Percentiles rank a stretch among this genome's conserved stretches.
Conservation (phyloP, 768 basidiomycete species). For the Gelatoporia subvermispora region DNA sequence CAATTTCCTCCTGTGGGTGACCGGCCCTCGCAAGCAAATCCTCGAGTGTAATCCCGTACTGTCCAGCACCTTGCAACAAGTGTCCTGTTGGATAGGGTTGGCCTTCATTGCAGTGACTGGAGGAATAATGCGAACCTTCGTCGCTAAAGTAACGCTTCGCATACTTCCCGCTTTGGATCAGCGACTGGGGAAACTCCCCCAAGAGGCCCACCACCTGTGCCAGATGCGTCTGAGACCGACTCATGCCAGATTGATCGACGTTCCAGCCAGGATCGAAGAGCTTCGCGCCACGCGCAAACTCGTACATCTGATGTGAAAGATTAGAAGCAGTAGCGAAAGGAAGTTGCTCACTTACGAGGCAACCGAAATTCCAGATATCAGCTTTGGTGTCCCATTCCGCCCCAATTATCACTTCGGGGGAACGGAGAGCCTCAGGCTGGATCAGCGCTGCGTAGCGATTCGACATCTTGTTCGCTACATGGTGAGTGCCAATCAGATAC, state of each 20-base stretch:
- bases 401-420: conserved; percentile 2
- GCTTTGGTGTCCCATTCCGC: conserved; percentile 1
- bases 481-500: not conserved
- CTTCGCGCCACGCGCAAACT: not conserved
- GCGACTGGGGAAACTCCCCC: not conserved
- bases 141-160: not conserved
- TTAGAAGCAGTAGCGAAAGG: not conserved
- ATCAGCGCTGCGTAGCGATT: not conserved
- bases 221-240: not conserved
- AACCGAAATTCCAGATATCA: conserved; percentile 6
- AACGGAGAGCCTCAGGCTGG: conserved; percentile 2
- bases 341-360: not conserved
- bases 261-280: conserved; percentile 1
- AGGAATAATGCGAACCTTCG: not conserved
- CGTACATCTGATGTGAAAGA: not conserved
- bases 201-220: not conserved
- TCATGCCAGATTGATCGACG: not conserved
- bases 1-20: not conserved
- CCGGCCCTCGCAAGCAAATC: not conserved
- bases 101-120: too few relatives aligned
- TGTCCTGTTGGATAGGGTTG: too few relatives aligned
- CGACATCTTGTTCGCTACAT: not conserved
- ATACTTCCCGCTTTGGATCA: not conserved
- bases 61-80: not conserved
- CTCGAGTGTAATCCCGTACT: not conserved